A percentile compares a stretch with the other conserved stretches of the same genome.
Conservation (phyloP, 345 rosid genomes). For the Salix purpurea region DNA sequence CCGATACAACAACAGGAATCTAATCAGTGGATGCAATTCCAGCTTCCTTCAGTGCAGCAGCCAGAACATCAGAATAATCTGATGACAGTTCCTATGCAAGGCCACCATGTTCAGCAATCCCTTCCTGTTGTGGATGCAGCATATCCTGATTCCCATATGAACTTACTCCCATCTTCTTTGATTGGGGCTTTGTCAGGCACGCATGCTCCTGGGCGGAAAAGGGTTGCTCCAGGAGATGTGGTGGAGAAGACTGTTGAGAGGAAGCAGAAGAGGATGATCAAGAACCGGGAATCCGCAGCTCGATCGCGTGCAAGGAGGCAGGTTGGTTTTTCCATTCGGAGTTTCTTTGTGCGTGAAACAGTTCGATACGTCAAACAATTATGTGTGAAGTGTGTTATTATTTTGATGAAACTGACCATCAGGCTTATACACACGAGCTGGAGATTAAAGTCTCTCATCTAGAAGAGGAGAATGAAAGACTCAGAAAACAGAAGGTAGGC, state of each 20-base stretch:
- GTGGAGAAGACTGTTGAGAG: constrained; percentile 19
- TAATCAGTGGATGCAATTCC: not conserved
- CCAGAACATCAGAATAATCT: not conserved
- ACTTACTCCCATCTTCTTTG: not conserved
- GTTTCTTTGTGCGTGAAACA: not conserved
- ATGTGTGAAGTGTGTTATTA: not conserved
- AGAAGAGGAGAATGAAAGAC: not conserved
- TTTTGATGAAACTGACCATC: not conserved
- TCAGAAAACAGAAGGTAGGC: not conserved
- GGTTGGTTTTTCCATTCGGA: not conserved
- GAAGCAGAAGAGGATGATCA: constrained; percentile 25
- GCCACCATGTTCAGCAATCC: not conserved
- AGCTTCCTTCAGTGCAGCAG: not conserved
- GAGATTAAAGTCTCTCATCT: not conserved
- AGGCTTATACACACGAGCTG: not conserved
- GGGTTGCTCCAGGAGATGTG: constrained; percentile 2
- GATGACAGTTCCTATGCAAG: not conserved
- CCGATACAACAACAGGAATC: not conserved
- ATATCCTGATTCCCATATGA: not conserved
- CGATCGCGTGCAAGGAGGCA: constrained; percentile 14
- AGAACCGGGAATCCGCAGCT: constrained; percentile 23
- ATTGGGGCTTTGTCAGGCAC: not conserved
- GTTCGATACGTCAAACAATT: not conserved
- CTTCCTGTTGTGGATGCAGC: not conserved
- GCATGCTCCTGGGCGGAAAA: not conserved